These are phyloP conservation scores for Vanderwaltozyma yarrowii DNA, from an alignment of 805 yeast species.

Conservation along the genomic window DNA sequence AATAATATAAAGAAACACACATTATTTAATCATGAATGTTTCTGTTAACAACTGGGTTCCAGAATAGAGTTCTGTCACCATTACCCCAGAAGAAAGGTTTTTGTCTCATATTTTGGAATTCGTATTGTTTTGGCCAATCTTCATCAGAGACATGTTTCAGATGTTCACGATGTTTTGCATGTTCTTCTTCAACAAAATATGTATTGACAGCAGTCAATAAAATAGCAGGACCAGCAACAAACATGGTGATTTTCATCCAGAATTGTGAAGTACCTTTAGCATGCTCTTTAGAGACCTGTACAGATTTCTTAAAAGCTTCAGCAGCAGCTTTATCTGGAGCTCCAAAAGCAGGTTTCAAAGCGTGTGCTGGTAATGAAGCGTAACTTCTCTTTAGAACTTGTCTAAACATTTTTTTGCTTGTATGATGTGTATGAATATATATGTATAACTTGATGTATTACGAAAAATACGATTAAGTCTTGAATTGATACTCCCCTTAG, in stretches of 20 bases:
- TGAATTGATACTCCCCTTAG: too few relatives aligned
- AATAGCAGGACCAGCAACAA: constrained; percentile 77
- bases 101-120: constrained; percentile 81
- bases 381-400: constrained; percentile 28
- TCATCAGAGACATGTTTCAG: constrained; percentile 61
- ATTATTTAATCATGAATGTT: constrained; percentile 36
- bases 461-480: too few relatives aligned
- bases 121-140: constrained; percentile 88
- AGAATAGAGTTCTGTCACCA: constrained; percentile 94
- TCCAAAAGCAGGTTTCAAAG: constrained; percentile 39
- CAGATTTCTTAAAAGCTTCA: constrained; percentile 50
- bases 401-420: constrained; percentile 33
- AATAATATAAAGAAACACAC: background rate
- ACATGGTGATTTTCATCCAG: constrained; percentile 80
- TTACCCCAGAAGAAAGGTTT: constrained; percentile 97
- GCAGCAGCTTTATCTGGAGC: constrained; percentile 47
- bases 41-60: constrained; percentile 91
- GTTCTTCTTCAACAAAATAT: constrained; percentile 72
- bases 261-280: constrained; percentile 62
- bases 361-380: constrained; percentile 33
- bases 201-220: constrained; percentile 70
- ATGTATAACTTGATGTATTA: background rate
- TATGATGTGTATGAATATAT: background rate
- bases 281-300: constrained; percentile 65
- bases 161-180: constrained; percentile 83